Percentiles rank a stretch among this genome's conserved stretches.
Evolutionary conservation across 192 early-diverging fungal species (phyloP).

Genomic region (Podila epigama): DNA sequence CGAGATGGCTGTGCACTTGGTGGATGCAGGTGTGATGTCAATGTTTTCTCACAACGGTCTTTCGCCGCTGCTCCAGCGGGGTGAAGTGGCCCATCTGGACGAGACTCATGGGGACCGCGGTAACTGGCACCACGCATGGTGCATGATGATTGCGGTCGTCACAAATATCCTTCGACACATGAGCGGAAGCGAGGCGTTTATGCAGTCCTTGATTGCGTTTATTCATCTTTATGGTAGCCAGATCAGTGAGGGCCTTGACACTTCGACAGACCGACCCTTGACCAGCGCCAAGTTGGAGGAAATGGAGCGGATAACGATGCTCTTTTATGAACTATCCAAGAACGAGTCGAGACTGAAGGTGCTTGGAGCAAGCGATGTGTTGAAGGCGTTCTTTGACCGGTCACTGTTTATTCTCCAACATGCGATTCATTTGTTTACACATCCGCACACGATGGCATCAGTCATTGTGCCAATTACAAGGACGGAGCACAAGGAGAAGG

Average conservation of each 20-base stretch:
- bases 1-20: constrained; percentile 43
- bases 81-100: constrained; percentile 37
- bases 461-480: constrained; percentile 33
- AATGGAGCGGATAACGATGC: constrained; percentile 58
- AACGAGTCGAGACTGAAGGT: constrained; percentile 29
- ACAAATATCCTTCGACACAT: constrained; percentile 52
- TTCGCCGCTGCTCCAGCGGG: constrained; percentile 41
- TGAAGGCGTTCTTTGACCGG: constrained; percentile 41
- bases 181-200: constrained; percentile 33
- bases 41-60: constrained; percentile 54
- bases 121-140: constrained; percentile 59
- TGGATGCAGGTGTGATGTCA: constrained; percentile 47
- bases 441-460: constrained; percentile 36
- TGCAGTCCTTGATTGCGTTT: constrained; percentile 54
- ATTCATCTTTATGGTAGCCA: constrained; percentile 55
- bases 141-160: constrained; percentile 55
- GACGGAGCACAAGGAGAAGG: constrained; percentile 30
- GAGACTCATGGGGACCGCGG: constrained; percentile 34
- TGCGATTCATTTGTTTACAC: constrained; percentile 46
- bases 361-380: constrained; percentile 17
- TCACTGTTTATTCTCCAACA: constrained; percentile 45
- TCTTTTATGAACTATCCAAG: constrained; percentile 58
- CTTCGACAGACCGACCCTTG: constrained; percentile 38
- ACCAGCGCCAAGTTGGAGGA: constrained; percentile 57
- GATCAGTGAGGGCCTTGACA: constrained; percentile 53